Conservation (phyloP, 2,329 filamentous ascomycete species). For the Leptographium lundbergii region DNA sequence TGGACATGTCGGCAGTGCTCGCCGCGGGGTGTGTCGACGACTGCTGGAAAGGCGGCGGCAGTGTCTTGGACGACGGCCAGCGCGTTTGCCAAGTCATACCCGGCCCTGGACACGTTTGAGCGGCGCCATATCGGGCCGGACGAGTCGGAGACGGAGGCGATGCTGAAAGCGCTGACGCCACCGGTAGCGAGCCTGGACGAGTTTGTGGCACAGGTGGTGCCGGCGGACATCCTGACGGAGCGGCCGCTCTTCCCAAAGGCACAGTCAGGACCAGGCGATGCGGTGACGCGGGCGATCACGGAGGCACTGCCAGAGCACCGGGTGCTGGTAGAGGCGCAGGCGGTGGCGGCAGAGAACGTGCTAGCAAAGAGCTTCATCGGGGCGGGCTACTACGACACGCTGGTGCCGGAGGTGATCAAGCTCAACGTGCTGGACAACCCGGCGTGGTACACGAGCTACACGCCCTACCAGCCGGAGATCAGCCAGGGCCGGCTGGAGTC, state of each 20-base stretch:
- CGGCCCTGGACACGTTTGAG: constrained; percentile 51
- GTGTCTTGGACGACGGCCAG: constrained; percentile 10
- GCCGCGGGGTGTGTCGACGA: constrained; percentile 2
- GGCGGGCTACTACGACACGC: constrained; percentile 77
- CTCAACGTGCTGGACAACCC: constrained; percentile 87
- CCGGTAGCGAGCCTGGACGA: constrained; percentile 62
- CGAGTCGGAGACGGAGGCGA: constrained; percentile 53
- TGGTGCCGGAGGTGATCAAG: constrained; percentile 80
- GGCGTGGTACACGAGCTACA: constrained; percentile 97
- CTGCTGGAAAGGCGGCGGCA: background rate
- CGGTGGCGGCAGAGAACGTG: constrained; percentile 23
- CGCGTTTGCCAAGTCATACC: constrained; percentile 13
- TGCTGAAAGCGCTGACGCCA: constrained; percentile 70
- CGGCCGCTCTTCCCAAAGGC: constrained; percentile 46
- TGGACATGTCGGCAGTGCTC: constrained; percentile 7
- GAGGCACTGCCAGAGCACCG: constrained; percentile 46
- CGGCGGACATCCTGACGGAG: constrained; percentile 61
- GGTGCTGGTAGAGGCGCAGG: constrained; percentile 31
- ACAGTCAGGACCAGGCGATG: constrained; percentile 25
- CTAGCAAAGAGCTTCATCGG: constrained; percentile 62
- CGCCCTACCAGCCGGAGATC: constrained; percentile 93
- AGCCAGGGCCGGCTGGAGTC: constrained; percentile 90
- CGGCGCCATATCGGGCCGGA: constrained; percentile 81
- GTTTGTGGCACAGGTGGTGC: constrained; percentile 76
- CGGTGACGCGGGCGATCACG: constrained; percentile 18